Base-by-base conservation (phyloP, 1,139 yeast genomes). In the Komagataea norvegica region DNA sequence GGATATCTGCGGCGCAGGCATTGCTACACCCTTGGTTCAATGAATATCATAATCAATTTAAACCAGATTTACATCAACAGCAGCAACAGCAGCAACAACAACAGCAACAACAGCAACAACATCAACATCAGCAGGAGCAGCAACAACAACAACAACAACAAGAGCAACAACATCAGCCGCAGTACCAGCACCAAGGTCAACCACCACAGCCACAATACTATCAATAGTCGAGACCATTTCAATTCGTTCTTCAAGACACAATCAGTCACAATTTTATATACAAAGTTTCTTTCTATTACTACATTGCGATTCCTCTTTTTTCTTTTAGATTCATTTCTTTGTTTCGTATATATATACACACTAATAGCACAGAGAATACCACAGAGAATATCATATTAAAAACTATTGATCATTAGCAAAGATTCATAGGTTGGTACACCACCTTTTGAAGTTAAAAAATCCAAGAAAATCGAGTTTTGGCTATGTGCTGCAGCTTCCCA, bases 11-110 rank as follows among this genome's bases (percentile, higher is more conserved):
- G 5, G 74, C 91, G 48, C 95, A 86, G 59, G 95, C 96, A 3
- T 72, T 91, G 51, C 91, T 83, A 53, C 96, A 89, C 57, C 94
- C 95, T 4, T 91, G 96, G 96, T 89, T 91, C 61, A 84, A 84
- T 39, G 96, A 89, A 55, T 81, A 79, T 24, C 35, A 28, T 15
- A 21, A 20, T n/a, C 37, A 29, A 13, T 20, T 17, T 17, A 26
- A 28, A 13, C 34, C 25, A 24, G 32, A 32, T 10, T 27, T 24
- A 19, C 31, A 29, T 23, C 37, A 25, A 26, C 37, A 31, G 16
- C 37, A 22, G 13, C 35, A 36, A 22, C 38, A 31, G 15, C 24
- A 28, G 8, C 36, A 25, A 20, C 37, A 33, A 6, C 26, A 29
- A 21, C 30, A 26, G 16, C 31, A 29, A 26, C 37, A 25, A 26